phyloP scores from a whole-genome alignment of 805 yeast genomes.

The Metschnikowia lunata region DNA sequence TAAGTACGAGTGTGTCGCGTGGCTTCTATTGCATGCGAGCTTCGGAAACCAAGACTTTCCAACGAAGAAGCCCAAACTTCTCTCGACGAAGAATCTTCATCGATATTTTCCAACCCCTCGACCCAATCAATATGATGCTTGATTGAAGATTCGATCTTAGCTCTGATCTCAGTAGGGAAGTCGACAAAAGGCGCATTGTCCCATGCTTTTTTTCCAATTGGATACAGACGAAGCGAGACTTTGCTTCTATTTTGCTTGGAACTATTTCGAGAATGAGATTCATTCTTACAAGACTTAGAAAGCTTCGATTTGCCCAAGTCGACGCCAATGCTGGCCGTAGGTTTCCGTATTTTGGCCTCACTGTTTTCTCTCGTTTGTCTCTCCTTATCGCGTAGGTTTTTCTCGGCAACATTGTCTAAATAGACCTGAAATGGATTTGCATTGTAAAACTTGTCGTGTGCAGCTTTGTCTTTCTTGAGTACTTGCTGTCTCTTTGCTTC shows the following conservation, averaged over 20 bases:
- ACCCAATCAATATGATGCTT: slow-evolving; percentile 56
- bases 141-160: slow-evolving; percentile 58
- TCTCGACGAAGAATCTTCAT: neutral
- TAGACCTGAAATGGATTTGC: slow-evolving; percentile 74
- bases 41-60: slow-evolving; percentile 53
- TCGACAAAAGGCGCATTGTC: slow-evolving; percentile 64
- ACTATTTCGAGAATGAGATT: neutral
- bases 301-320: neutral
- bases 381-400: slow-evolving; percentile 44
- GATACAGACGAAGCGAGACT: slow-evolving; percentile 7
- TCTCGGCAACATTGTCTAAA: slow-evolving; percentile 50
- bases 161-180: slow-evolving; percentile 60
- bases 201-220: slow-evolving; percentile 60
- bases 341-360: slow-evolving; percentile 47
- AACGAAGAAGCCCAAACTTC: slow-evolving; percentile 14
- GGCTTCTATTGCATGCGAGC: slow-evolving; percentile 68
- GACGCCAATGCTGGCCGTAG: slow-evolving; percentile 30
- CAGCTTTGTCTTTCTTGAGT: slow-evolving; percentile 41
- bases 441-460: slow-evolving; percentile 52
- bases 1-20: slow-evolving; percentile 50
- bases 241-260: neutral
- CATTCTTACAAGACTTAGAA: neutral
- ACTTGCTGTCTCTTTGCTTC: slow-evolving; percentile 55
- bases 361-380: slow-evolving; percentile 41
- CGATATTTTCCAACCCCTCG: slow-evolving; percentile 12